Conservation (phyloP, 805 yeast species). For the Candida broadrunensis region DNA sequence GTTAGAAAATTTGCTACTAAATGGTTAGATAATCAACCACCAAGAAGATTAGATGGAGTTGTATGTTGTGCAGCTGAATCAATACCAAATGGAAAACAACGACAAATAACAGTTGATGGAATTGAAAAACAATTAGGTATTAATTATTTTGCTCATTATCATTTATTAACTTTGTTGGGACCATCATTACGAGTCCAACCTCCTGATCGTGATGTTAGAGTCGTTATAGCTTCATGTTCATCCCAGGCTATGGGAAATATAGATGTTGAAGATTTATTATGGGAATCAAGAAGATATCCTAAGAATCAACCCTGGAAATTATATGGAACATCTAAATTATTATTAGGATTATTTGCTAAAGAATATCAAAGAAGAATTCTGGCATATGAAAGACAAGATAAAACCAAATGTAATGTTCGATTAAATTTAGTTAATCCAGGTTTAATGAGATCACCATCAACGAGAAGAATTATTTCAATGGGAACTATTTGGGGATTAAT, state of each 20-base stretch:
- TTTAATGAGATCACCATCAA: conserved; percentile 80
- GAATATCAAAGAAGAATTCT: conserved; percentile 71
- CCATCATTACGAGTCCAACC: conserved; percentile 89
- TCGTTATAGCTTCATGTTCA: conserved; percentile 75
- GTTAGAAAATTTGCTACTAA: conserved; percentile 87
- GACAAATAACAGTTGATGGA: conserved; percentile 75
- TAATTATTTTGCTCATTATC: conserved; percentile 80
- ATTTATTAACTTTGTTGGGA: conserved; percentile 71
- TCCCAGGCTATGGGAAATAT: conserved; percentile 69
- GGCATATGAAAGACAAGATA: conserved; percentile 63
- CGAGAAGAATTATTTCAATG: conserved; percentile 72
- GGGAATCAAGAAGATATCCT: conserved; percentile 60
- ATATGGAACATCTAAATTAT: conserved; percentile 79
- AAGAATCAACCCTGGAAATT: conserved; percentile 64
- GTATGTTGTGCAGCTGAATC: conserved; percentile 84
- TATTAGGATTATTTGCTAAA: conserved; percentile 69
- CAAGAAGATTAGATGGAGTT: conserved; percentile 87
- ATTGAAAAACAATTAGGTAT: conserved; percentile 81
- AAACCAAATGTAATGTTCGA: conserved; percentile 65
- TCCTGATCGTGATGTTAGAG: conserved; percentile 89
- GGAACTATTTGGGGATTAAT: conserved; percentile 68
- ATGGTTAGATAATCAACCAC: conserved; percentile 90
- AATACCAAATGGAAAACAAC: conserved; percentile 63
- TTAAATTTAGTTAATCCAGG: conserved; percentile 89
- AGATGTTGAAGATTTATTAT: conserved; percentile 61